phyloP scores from a whole-genome alignment of 306 rosid genomes.

The Biancaea sappan region DNA sequence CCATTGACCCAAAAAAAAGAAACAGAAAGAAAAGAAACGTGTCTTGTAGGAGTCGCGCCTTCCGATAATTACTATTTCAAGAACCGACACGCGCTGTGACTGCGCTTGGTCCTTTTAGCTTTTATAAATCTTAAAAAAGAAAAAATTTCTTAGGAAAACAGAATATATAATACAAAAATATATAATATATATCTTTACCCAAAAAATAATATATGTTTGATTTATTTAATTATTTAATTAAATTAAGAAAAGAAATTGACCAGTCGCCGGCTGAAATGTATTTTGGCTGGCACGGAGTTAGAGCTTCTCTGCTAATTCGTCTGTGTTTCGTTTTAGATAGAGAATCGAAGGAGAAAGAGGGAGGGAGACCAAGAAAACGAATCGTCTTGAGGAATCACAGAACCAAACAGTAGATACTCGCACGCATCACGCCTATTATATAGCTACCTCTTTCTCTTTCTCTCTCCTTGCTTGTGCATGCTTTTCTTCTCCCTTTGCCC shows the following conservation, averaged over 20 bases:
- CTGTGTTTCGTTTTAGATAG: background rate
- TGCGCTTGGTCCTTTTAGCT: background rate
- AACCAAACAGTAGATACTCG: background rate
- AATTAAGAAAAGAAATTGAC: background rate
- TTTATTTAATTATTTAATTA: background rate
- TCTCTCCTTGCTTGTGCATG: conserved; percentile 9
- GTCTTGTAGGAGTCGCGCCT: background rate
- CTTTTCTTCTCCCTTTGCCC: conserved; percentile 28
- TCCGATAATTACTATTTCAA: background rate
- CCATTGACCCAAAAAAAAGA: background rate
- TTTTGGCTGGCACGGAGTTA: conserved; percentile 22
- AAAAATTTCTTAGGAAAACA: too few species aligned
- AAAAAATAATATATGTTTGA: background rate
- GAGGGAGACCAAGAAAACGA: background rate
- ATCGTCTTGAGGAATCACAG: conserved; percentile 22
- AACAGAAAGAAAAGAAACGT: background rate
- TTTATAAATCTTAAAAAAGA: background rate
- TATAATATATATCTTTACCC: too few species aligned
- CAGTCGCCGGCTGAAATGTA: conserved; percentile 5
- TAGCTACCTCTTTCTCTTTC: background rate
- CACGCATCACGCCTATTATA: background rate
- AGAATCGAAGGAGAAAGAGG: background rate
- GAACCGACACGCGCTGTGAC: background rate
- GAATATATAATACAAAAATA: too few species aligned
- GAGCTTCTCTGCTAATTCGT: background rate